Evolutionary conservation across 352 stramenopile genomes (phyloP), one percentile per base, ranked within the genome.

Genomic region (Bremia lactucae): DNA sequence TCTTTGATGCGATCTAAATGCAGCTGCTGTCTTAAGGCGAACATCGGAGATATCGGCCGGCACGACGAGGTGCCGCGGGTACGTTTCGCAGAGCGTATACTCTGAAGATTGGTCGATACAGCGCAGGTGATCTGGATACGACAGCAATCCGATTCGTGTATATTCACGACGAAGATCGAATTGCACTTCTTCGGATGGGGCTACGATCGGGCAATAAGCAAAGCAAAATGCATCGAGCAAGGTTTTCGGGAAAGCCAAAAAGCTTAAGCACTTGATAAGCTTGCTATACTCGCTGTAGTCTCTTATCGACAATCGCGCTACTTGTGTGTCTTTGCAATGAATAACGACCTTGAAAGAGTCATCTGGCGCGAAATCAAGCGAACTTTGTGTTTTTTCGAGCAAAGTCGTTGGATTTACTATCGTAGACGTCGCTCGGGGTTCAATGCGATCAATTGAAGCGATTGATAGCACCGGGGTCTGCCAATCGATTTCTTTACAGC

Each of bases 51-150:
- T 83, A n/a, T 83, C 82, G 0, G 74, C 48, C 8, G 95, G 94
- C 7, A 97, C 92, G 24, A 97, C 79, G 22, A 98, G 52, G 20
- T 97, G 74, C 14, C 79, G 80, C 2, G 95, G 95, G 58, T 98
- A 98, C 14, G 89, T 96, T n/a, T 90, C 68, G 46, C 86, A 97
- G 6, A 98, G 59, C 11, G 76, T 65, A 44, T 95, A 96, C 6
- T 68, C 59, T 15, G 49, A 8, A 11, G 75, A 76, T 22, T 93
- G 76, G 26, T 90, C 75, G 23, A 88, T 89, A 50, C 81, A 88
- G 15, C 75, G 81, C 13, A 86, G 42, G 13, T 65, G 59, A 7
- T 80, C 57, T 0, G 79, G 76, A 28, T 63, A 71, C 8, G 71
- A 66, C 6, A 94, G 44, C 16, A 94, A 52, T 0, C 83, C 83